Conservation (phyloP, 768 basidiomycete genomes). For the Agaricus sinodeliciosus region DNA sequence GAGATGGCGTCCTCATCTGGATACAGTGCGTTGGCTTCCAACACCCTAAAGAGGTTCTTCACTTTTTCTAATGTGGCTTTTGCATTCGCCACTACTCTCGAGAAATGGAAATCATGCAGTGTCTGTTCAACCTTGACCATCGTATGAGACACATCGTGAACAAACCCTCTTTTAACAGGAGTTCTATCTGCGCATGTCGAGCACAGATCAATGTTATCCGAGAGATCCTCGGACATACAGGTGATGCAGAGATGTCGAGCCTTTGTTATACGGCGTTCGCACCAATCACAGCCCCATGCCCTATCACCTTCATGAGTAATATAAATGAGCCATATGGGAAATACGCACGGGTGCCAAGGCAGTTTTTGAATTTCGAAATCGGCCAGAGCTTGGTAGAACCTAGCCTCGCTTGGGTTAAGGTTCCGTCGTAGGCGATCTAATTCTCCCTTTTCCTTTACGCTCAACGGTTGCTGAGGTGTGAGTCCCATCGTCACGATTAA, state of each 20-base stretch:
- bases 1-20: neutral
- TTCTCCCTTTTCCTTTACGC: constrained; percentile 19
- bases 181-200: constrained; percentile 22
- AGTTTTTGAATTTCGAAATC: constrained; percentile 28
- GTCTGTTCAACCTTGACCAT: constrained; percentile 25
- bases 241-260: constrained; percentile 23
- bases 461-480: constrained; percentile 24
- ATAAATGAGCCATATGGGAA: neutral
- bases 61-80: constrained; percentile 17
- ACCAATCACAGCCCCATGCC: constrained; percentile 26
- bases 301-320: constrained; percentile 9
- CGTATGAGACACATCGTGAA: constrained; percentile 22
- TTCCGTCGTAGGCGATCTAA: constrained; percentile 23
- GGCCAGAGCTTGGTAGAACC: constrained; percentile 27
- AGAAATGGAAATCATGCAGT: constrained; percentile 24
- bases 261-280: constrained; percentile 25
- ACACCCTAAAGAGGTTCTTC: constrained; percentile 19
- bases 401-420: constrained; percentile 26
- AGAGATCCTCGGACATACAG: constrained; percentile 27
- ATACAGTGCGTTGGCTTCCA: constrained; percentile 14
- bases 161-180: constrained; percentile 22
- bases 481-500: constrained; percentile 23
- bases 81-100: constrained; percentile 19
- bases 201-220: constrained; percentile 28
- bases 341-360: constrained; percentile 27